Evolutionary conservation across 1,284 basidiomycete species (phyloP).

Genomic region (Volvariella volvacea): DNA sequence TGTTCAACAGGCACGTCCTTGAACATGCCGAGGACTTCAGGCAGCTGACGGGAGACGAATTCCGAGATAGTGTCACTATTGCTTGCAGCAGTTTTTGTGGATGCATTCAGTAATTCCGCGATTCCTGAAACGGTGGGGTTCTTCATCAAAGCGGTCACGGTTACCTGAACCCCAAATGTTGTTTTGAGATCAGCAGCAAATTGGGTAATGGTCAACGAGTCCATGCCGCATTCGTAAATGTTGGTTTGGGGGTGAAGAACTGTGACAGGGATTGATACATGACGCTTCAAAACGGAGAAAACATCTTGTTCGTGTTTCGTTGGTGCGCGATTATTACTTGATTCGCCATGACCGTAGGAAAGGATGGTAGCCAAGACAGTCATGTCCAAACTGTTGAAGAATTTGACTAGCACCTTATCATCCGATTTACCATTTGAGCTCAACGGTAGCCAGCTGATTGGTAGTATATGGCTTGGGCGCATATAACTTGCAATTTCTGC

Average conservation of each 20-base stretch:
- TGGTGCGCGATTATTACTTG: slow-evolving; percentile 6
- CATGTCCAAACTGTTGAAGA: slow-evolving; percentile 30
- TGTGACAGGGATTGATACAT: slow-evolving; percentile 13
- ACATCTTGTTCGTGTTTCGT: slow-evolving; percentile 18
- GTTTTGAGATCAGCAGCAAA: slow-evolving; percentile 30
- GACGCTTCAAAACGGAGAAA: slow-evolving; percentile 16
- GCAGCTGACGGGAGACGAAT: slow-evolving; percentile 6
- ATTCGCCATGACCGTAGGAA: slow-evolving; percentile 7
- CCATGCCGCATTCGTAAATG: slow-evolving; percentile 40
- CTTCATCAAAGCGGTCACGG: slow-evolving; percentile 37
- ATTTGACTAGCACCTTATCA: slow-evolving; percentile 28
- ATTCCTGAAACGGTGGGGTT: slow-evolving; percentile 28
- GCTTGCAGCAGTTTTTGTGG: not conserved
- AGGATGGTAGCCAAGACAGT: slow-evolving; percentile 15
- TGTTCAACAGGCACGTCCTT: slow-evolving; percentile 19
- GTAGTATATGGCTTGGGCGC: slow-evolving; percentile 44
- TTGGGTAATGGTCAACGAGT: slow-evolving; percentile 34
- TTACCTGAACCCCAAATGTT: slow-evolving; percentile 20
- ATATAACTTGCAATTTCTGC: slow-evolving; percentile 42
- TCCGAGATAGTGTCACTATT: not conserved
- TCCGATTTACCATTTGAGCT: slow-evolving; percentile 45
- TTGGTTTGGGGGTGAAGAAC: slow-evolving; percentile 20
- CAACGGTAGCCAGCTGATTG: slow-evolving; percentile 39
- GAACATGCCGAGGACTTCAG: slow-evolving; percentile 20
- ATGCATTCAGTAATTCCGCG: slow-evolving; percentile 17